Evolutionary conservation across 768 basidiomycete genomes (phyloP).

Genomic region (Naematelia encephala): DNA sequence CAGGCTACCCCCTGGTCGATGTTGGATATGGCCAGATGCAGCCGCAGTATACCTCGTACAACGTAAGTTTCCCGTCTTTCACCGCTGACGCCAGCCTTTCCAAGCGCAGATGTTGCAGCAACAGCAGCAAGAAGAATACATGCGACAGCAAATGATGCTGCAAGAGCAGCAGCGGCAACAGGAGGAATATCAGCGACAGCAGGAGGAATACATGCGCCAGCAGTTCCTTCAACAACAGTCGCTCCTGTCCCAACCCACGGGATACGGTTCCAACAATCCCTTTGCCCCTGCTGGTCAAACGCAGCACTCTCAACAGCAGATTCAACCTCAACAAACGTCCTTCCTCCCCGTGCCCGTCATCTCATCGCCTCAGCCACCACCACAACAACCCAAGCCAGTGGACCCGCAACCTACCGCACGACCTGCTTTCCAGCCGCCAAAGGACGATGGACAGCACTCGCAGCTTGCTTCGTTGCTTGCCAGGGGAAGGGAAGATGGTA

Average conservation of each 20-base stretch:
- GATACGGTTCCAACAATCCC: constrained; percentile 83
- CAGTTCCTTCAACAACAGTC: constrained; percentile 41
- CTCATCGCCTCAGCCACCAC: constrained; percentile 50
- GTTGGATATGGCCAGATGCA: constrained; percentile 61
- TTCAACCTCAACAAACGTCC: constrained; percentile 48
- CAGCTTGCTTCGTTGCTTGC: constrained; percentile 79
- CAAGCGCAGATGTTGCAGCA: constrained; percentile 84
- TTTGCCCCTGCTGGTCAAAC: constrained; percentile 60
- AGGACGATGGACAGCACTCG: constrained; percentile 65
- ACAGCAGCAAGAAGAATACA: constrained; percentile 56
- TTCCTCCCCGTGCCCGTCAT: constrained; percentile 25
- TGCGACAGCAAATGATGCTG: constrained; percentile 55
- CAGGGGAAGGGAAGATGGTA: constrained; percentile 72
- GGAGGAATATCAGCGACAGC: constrained; percentile 51
- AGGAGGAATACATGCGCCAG: constrained; percentile 51
- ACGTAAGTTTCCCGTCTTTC: constrained; percentile 56
- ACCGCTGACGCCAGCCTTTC: constrained; percentile 40
- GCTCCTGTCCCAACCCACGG: constrained; percentile 51
- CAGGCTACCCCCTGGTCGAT: constrained; percentile 45
- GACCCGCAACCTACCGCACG: constrained; percentile 49
- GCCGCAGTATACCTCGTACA: constrained; percentile 87
- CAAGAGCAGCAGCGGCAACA: constrained; percentile 52
- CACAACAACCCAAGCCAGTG: constrained; percentile 35
- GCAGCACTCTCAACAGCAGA: constrained; percentile 37
- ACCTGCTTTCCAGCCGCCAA: constrained; percentile 48